Conservation (phyloP, 768 basidiomycete genomes). For the Boletus rufocinnamomeus region DNA sequence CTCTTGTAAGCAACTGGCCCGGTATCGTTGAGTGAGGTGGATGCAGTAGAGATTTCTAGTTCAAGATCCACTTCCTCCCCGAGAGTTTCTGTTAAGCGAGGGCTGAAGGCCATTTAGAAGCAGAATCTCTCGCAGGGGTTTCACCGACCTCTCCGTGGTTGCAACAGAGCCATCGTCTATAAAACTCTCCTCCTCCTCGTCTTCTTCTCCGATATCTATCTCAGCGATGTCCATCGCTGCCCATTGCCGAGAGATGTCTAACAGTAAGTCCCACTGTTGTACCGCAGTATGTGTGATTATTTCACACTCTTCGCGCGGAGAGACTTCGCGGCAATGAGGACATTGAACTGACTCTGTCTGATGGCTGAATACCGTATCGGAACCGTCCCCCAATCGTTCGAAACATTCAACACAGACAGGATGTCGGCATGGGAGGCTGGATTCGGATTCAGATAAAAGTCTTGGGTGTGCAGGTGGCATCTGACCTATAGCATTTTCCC, state of each 20-base stretch:
- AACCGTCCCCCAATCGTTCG: background rate
- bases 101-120: conserved; percentile 12
- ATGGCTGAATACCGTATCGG: background rate
- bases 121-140: background rate
- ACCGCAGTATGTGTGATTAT: conserved; percentile 16
- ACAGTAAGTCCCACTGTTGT: conserved; percentile 23
- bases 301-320: conserved; percentile 17
- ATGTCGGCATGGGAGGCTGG: conserved; percentile 19
- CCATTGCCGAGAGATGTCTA: conserved; percentile 24
- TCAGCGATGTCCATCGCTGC: conserved; percentile 10
- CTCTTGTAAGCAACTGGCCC: conserved; percentile 16
- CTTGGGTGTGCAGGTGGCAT: background rate
- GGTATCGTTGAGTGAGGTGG: conserved; percentile 3
- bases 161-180: conserved; percentile 1
- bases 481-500: conserved; percentile 24
- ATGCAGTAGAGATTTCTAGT: background rate
- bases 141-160: conserved; percentile 16
- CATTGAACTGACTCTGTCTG: conserved; percentile 13
- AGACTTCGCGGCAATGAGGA: conserved; percentile 22
- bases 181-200: conserved; percentile 7
- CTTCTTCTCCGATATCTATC: conserved; percentile 10
- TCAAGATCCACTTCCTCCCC: conserved; percentile 7
- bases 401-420: conserved; percentile 22
- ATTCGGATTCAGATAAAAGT: background rate
- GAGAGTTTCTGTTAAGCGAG: conserved; percentile 1